Evolutionary conservation across 768 basidiomycete genomes (phyloP), one percentile per base, ranked within the genome.

Genomic region (Daedaleopsis sinensis): DNA sequence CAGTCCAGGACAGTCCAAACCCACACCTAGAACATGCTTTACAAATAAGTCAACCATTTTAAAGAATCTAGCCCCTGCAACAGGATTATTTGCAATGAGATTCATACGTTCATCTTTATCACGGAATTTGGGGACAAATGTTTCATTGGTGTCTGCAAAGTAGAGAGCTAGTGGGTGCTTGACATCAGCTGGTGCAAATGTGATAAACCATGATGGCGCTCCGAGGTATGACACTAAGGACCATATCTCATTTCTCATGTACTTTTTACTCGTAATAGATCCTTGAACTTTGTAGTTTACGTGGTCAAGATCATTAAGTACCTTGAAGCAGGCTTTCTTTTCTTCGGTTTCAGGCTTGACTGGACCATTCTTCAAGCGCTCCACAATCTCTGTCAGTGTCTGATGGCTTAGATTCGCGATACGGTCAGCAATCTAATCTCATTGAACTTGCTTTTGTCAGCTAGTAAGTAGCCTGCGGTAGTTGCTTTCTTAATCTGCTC

Each of bases 121-220:
- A 56, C n/a, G 18, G 44, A 46, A 46, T 8, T 46, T 16, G 5
- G 44, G 44, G 35, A 53, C 21, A 52, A 52, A 53, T 4, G 9
- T 56, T 21, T 50, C 21, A 16, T 65, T 47, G 9, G 54, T 52
- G 37, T 52, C 65, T 19, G 62, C 62, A 57, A 47, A 59, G 54
- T 70, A 70, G 5, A 68, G 36, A 19, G 49, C 58, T 2, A 69
- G 42, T 1, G 65, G 68, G 59, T 65, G 59, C 54, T 61, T 68
- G n/a, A 47, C n/a, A 35, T 70, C 65, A 4, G 57, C 46, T 19
- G 66, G 67, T 8, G 69, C 55, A 52, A 70, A 65, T 18, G 66
- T 70, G 12, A 70, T 63, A 43, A 68, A 70, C 61, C 64, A 69
- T 0, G 62, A 32, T 3, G 69, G 69, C 2, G 44, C 44, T 12